phyloP scores from a whole-genome alignment of 371 early-diverging fungal species.

The Lichtheimia ornata region DNA sequence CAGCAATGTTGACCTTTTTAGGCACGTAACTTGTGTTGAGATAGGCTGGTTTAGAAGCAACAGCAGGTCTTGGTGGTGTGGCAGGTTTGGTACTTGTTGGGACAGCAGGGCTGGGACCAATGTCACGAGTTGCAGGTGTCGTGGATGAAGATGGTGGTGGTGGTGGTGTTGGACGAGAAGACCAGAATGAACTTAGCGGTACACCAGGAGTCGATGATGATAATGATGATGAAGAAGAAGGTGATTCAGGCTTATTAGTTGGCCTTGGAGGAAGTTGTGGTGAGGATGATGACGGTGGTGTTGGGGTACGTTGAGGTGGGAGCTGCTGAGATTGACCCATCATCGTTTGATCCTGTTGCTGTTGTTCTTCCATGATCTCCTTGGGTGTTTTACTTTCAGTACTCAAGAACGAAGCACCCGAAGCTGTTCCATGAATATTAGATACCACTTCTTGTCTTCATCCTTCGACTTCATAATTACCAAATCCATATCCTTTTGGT shows the following conservation, averaged over 20 bases:
- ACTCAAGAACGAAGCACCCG: constrained; percentile 49
- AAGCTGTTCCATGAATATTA: constrained; percentile 22
- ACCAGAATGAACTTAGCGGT: constrained; percentile 22
- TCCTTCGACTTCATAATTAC: constrained; percentile 17
- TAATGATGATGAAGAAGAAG: background rate
- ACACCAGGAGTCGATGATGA: background rate
- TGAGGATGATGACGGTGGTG: constrained; percentile 11
- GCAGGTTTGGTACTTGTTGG: background rate
- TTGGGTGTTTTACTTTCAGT: constrained; percentile 51
- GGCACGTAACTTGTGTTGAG: constrained; percentile 41
- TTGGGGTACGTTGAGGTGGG: constrained; percentile 2
- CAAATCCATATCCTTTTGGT: constrained; percentile 57
- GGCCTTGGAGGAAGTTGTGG: constrained; percentile 1
- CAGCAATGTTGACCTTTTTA: constrained; percentile 36
- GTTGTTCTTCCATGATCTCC: constrained; percentile 34
- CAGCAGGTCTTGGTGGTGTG: constrained; percentile 5
- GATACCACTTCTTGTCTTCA: background rate
- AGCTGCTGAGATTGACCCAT: constrained; percentile 1
- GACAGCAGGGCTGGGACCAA: constrained; percentile 3
- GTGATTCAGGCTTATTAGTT: background rate
- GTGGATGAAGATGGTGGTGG: constrained; percentile 1
- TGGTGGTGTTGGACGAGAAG: background rate
- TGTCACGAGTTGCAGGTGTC: background rate
- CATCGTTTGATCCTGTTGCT: constrained; percentile 10
- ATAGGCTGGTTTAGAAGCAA: constrained; percentile 16